These are phyloP conservation scores for Pseudogymnoascus sp. DNA, from an alignment of 2,329 filamentous ascomycete species.

Conservation along the genomic window DNA sequence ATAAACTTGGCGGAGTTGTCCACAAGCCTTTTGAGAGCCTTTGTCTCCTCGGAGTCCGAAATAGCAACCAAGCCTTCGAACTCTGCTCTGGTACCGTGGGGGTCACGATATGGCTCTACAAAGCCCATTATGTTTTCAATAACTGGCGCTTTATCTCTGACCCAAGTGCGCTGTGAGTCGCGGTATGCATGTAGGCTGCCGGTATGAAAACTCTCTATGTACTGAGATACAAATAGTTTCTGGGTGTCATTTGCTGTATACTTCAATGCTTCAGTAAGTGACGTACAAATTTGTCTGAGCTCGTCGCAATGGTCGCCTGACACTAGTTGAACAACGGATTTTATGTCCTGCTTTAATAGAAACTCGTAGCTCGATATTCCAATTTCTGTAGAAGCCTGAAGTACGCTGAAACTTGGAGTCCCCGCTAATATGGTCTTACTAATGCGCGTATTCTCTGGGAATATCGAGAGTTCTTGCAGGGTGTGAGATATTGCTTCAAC, in stretches of 20 bases:
- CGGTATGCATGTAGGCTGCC: constrained; percentile 50
- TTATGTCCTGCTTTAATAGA: not conserved
- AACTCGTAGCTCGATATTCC: constrained; percentile 20
- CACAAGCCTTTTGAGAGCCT: constrained; percentile 53
- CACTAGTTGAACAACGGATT: constrained; percentile 38
- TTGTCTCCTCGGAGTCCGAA: constrained; percentile 60
- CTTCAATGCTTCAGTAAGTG: constrained; percentile 40
- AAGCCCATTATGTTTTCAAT: constrained; percentile 56
- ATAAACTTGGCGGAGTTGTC: constrained; percentile 59
- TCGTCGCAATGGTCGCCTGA: constrained; percentile 47
- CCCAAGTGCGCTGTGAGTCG: constrained; percentile 49
- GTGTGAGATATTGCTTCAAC: constrained; percentile 45
- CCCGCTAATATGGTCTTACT: constrained; percentile 30
- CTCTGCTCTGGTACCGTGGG: constrained; percentile 50
- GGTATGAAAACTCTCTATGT: constrained; percentile 48
- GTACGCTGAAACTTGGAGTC: constrained; percentile 40
- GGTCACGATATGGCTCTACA: constrained; percentile 57
- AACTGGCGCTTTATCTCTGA: constrained; percentile 48
- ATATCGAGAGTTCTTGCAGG: constrained; percentile 43
- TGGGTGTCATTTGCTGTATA: constrained; percentile 47
- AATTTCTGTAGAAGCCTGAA: constrained; percentile 31
- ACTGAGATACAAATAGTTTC: constrained; percentile 43
- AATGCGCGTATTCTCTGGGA: constrained; percentile 52
- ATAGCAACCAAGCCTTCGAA: constrained; percentile 54
- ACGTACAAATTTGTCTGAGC: constrained; percentile 41